A percentile compares a stretch with the other conserved stretches of the same genome.
These are phyloP conservation scores for Nepenthes mirabilis DNA, from an alignment of 148 eudicot species.

Conservation along the genomic window DNA sequence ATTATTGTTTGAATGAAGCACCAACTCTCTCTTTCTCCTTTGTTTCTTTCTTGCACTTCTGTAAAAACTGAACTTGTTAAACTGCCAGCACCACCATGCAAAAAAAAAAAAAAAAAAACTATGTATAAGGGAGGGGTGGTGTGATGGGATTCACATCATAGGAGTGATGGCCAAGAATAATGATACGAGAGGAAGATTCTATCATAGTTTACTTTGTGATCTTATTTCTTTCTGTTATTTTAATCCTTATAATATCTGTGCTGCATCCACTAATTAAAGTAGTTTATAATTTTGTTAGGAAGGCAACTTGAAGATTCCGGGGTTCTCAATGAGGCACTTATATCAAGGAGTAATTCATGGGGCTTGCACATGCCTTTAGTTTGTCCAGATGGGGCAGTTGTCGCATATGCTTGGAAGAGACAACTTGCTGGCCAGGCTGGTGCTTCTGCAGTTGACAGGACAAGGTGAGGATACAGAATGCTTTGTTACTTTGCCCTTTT, in stretches of 20 bases:
- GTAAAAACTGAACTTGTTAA: too few species aligned
- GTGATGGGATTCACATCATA: too few species aligned
- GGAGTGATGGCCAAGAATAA: too few species aligned
- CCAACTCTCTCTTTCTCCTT: too few species aligned
- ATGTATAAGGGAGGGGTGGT: too few species aligned
- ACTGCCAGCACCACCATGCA: too few species aligned
- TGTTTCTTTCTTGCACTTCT: too few species aligned
- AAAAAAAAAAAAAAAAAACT: too few species aligned
- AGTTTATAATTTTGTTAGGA: conserved; percentile 28
- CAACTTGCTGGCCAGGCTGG: conserved; percentile 99
- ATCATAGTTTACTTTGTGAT: too few species aligned
- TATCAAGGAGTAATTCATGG: conserved; percentile 96
- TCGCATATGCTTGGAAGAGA: conserved; percentile 99
- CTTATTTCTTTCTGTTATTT: too few species aligned
- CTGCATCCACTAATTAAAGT: neutral
- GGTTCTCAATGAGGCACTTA: conserved; percentile 79
- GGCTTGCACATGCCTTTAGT: conserved; percentile 99
- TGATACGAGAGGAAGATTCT: too few species aligned
- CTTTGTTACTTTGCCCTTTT: neutral
- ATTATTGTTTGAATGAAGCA: too few species aligned
- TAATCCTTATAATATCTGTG: neutral
- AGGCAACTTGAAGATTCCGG: conserved; percentile 88
- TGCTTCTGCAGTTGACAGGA: conserved; percentile 98
- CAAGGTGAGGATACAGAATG: conserved; percentile 37
- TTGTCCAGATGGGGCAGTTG: conserved; percentile 99